Evolutionary conservation across 352 stramenopile genomes (phyloP), one percentile per base, ranked within the genome.

Genomic region (Globisporangium spinosum): DNA sequence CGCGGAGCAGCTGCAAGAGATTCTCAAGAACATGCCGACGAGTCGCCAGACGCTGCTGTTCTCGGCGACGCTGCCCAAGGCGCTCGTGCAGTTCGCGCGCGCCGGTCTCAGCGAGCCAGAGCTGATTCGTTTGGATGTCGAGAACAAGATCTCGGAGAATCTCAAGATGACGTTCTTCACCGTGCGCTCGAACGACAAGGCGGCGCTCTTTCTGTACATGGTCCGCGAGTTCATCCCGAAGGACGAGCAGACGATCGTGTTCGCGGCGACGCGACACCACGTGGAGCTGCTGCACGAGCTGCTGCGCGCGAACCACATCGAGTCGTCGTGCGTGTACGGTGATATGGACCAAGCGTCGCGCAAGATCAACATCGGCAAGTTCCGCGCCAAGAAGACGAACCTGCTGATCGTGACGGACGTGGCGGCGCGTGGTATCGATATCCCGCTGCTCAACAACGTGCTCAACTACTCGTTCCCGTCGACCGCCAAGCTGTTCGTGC

Each of bases 201-300:
- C 97, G 1, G 97, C 96, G 17, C 85, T 98, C 13, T 90, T 99
- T 58, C 71, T 99, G 45, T 98, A 99, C 77, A 84, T 99, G 58
- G 74, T 99, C 59, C 81, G 92, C 45, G 91, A 99, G 60, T 96
- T 99, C 65, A 88, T 98, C 68, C 89, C 91, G 9, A 77, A 83
- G 58, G 83, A 89, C 32, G 85, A 98, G 35, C 89, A 99, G 67
- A 99, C 97, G 17, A 97, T 99, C 43, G 91, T 99, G 35, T 99
- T 99, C 73, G 94, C 94, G 3, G 97, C 98, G 7, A 99, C 98
- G 29, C 82, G 96, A 23, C 97, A 99, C 78, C 97, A 99, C 78
- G 97, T 98, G 9, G 98, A 99, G 78, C 98, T 99, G 64, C 70
- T 99, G n/a, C 89, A 98, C 66, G 93, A 95, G n/a, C 70, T 98